Percentiles rank a stretch among this genome's conserved stretches.
Evolutionary conservation across 1,284 basidiomycete species (phyloP).

Genomic region (Rhodotorula mucilaginosa): DNA sequence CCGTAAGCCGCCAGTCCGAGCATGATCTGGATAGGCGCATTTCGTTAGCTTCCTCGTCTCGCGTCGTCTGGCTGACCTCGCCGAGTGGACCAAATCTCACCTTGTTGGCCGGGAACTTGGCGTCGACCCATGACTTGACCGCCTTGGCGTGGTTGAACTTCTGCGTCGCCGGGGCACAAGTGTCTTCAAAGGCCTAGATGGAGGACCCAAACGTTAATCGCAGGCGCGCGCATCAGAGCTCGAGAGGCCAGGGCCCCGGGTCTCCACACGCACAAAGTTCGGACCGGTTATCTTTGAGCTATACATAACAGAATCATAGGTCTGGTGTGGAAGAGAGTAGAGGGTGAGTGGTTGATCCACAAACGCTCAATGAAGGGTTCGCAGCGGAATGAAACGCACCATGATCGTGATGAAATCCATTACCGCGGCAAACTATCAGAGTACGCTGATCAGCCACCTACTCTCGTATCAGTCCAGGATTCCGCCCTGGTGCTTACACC

Average conservation of each 20-base stretch:
- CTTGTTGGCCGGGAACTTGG: conserved; percentile 27
- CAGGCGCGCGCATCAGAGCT: too few species aligned
- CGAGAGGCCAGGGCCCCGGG: too few species aligned
- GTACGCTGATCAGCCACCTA: too few species aligned
- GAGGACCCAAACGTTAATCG: too few species aligned
- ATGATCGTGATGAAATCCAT: conserved; percentile 28
- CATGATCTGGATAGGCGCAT: conserved; percentile 10
- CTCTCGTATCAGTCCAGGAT: too few species aligned
- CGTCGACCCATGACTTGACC: conserved; percentile 15
- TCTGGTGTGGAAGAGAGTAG: neutral
- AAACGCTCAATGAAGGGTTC: too few species aligned
- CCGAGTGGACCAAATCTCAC: neutral
- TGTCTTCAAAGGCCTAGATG: neutral
- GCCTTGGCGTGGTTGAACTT: conserved; percentile 3
- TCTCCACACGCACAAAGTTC: conserved; percentile 10
- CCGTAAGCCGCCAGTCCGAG: conserved; percentile 18
- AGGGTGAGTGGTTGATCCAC: neutral
- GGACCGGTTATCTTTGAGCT: conserved; percentile 8
- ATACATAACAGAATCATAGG: conserved; percentile 13
- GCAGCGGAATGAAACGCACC: neutral
- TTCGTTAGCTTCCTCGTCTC: too few species aligned
- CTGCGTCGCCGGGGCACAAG: neutral
- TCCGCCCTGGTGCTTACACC: neutral
- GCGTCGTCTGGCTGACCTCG: too few species aligned
- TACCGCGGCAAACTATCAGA: neutral